Evolutionary conservation across 768 basidiomycete genomes (phyloP), one percentile per base, ranked within the genome.

Genomic region (Mycena latifolia): DNA sequence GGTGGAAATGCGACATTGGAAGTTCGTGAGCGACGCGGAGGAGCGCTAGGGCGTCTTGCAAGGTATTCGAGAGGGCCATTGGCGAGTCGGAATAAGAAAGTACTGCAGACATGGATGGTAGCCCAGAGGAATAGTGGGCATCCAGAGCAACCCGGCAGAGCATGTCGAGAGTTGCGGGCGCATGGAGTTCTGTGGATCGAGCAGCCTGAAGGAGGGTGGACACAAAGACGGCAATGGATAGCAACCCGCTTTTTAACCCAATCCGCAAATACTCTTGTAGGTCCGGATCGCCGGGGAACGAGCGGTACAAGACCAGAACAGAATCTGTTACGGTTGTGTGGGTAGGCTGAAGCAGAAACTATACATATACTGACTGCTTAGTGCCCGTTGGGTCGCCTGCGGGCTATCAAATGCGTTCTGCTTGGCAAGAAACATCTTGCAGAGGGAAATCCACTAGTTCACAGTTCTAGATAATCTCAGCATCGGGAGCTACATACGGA

Each of bases 71-170:
- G 20, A 89, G 77, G 28, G 77, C 76, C 5, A 82, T 78, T 10
- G 87, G 79, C 7, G 87, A 81, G 65, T 88, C 85, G 22, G 81
- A 69, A 24, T 79, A 80, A 2, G 87, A 79, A 20, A 91, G 80
- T 18, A 90, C 75, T 7, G 90, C 89, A 10, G 87, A 86, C 3
- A 85, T 75, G 0, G 86, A 79, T 5, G 85, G 77, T 57, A 85
- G 67, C 15, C 87, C 85, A 37, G 88, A 86, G 22, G 85, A 78
- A 73, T 90, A 89, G 74, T 91, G 89, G 2, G 80, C 82, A 60
- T 92, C 88, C 53, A 93, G 79, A 6, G 86, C 88, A 27, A 89
- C 80, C 45, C 86, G 85, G 74, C 91, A 92, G 12, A 94, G 85
- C 70, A 86, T 85, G 72, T 92, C 87, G 33, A 94, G 80, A 3